Percentiles rank a stretch among this genome's conserved stretches.
These are phyloP conservation scores for Apiospora sp. DNA, from an alignment of 2,329 filamentous ascomycete species.

Conservation along the genomic window DNA sequence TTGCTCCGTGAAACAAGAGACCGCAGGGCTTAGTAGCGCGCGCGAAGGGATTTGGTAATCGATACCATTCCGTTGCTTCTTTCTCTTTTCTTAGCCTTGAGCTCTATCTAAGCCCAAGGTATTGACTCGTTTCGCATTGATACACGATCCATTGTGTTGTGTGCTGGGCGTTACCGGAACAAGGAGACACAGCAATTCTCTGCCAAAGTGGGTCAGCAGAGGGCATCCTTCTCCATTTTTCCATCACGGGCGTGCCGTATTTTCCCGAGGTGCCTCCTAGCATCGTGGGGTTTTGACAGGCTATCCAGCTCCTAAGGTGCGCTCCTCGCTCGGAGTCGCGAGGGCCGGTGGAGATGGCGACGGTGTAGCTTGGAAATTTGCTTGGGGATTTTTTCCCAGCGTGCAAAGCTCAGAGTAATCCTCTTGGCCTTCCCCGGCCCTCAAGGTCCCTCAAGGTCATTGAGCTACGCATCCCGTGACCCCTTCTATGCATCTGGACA, in stretches of 20 bases:
- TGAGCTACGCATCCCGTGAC: neutral
- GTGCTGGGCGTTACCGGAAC: slow-evolving; percentile 9
- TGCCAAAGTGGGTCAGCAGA: slow-evolving; percentile 15
- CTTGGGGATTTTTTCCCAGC: neutral
- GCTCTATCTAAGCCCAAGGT: neutral
- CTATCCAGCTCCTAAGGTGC: slow-evolving; percentile 17
- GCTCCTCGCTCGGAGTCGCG: slow-evolving; percentile 23
- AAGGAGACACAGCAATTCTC: slow-evolving; percentile 16
- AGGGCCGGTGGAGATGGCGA: slow-evolving; percentile 20
- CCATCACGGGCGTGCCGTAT: slow-evolving; percentile 22
- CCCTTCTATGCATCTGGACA: neutral
- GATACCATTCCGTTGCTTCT: too few relatives aligned
- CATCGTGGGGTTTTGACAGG: slow-evolving; percentile 25
- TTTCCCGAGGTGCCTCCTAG: slow-evolving; percentile 25
- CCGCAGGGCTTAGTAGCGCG: neutral
- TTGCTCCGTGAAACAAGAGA: neutral
- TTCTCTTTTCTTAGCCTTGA: neutral
- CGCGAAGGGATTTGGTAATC: neutral
- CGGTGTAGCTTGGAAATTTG: slow-evolving; percentile 22
- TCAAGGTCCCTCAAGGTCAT: slow-evolving; percentile 17
- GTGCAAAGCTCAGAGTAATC: slow-evolving; percentile 3
- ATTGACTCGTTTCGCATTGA: slow-evolving; percentile 24
- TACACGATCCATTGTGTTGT: slow-evolving; percentile 4
- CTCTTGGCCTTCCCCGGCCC: slow-evolving; percentile 14
- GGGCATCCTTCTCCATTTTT: slow-evolving; percentile 14